phyloP scores from a whole-genome alignment of 75 land plant genomes.

The Chamaecyparis obtusa region DNA sequence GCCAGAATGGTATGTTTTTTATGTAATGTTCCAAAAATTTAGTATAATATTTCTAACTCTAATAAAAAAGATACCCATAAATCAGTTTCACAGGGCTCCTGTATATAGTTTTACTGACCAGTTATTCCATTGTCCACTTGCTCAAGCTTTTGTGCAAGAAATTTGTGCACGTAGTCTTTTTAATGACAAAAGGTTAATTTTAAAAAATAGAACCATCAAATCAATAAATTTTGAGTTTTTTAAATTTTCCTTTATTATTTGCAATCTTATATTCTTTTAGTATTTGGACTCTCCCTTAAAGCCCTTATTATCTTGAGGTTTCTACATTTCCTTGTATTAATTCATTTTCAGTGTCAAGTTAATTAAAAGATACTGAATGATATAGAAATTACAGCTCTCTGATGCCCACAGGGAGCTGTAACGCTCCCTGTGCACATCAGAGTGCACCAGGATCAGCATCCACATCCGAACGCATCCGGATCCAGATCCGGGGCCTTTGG shows the following conservation, averaged over 20 bases:
- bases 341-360: not conserved
- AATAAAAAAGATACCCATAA: not conserved
- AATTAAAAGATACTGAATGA: not conserved
- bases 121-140: not conserved
- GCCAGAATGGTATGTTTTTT: not conserved
- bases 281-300: not conserved
- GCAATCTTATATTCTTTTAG: not conserved
- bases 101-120: not conserved
- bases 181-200: not conserved
- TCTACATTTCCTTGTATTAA: not conserved
- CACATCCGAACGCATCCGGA: no score
- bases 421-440: no score
- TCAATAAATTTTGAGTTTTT: not conserved
- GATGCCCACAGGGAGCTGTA: no score
- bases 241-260: not conserved
- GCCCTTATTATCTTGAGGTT: not conserved
- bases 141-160: not conserved
- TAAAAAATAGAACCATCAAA: not conserved
- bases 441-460: no score
- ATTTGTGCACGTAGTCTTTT: not conserved
- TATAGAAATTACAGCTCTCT: no score
- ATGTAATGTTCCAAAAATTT: not conserved
- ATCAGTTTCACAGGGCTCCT: not conserved
- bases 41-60: not conserved
- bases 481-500: no score